Evolutionary conservation across 2,329 filamentous ascomycete species (phyloP), one percentile per base, ranked within the genome.

Genomic region (Fusarium scirpi): DNA sequence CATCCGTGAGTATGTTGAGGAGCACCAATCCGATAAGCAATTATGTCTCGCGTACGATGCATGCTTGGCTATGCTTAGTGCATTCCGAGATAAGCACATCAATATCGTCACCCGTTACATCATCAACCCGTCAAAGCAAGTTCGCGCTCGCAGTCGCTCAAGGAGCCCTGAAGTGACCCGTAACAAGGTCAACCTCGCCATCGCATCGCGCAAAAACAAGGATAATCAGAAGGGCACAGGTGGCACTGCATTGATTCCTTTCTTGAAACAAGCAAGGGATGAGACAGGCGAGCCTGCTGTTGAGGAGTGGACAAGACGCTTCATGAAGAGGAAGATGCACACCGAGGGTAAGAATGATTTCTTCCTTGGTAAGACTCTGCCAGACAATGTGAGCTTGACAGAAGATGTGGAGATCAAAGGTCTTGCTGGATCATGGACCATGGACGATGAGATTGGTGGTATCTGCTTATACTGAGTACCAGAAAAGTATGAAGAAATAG

Each of bases 81-180:
- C 82, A 18, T 91, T 98, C 76, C 91, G 94, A 63, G 94, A 98
- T 81, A 97, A 94, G 80, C 96, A 99, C 80, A 97, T 99, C 75
- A 92, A 94, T 79, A 95, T 99, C 74, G 96, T 99, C 20, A 94
- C 94, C 7, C 92, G 96, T 43, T 99, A 98, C 83, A 97, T 99
- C 79, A 92, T 99, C 75, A 85, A 96, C 71, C 94, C 95, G 46
- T 94, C 93, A 3, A 90, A 92, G 25, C 92, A 95, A 79, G 88
- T 90, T 9, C 86, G 91, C 56, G 89, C 87, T 2, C 83, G 90
- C 47, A 87, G 88, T 63, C 86, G 89, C 46, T 89, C 89, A 32
- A 84, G 85, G 58, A 89, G 85, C 65, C 87, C 85, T 22, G 86
- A 86, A 76, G 83, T 79, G n/a, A 81, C 81, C 74, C 83, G 84